These are phyloP conservation scores for Hericium rajendrae DNA, from an alignment of 768 basidiomycete species.

Conservation along the genomic window DNA sequence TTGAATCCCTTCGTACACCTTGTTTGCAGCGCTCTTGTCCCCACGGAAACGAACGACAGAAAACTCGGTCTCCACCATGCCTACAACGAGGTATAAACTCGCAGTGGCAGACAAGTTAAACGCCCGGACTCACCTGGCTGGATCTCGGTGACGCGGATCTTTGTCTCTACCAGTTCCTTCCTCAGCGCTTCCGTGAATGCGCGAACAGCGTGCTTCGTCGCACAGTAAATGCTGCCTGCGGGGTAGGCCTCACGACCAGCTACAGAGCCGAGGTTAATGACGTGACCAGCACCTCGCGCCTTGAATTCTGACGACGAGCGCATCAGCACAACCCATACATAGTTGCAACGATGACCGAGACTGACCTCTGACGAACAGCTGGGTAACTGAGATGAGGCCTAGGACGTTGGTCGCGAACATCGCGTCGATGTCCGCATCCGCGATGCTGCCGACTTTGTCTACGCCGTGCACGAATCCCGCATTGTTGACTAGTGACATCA, in stretches of 20 bases:
- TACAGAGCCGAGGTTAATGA: slow-evolving; percentile 94
- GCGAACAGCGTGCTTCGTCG: slow-evolving; percentile 79
- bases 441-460: slow-evolving; percentile 78
- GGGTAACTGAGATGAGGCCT: slow-evolving; percentile 77
- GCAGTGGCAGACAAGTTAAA: slow-evolving; percentile 10
- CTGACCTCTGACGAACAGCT: slow-evolving; percentile 36
- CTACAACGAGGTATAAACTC: slow-evolving; percentile 22
- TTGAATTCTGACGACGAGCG: slow-evolving; percentile 23
- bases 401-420: slow-evolving; percentile 51
- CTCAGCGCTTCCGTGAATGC: slow-evolving; percentile 80
- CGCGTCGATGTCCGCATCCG: slow-evolving; percentile 66
- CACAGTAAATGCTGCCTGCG: slow-evolving; percentile 88
- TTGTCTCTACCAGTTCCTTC: slow-evolving; percentile 85
- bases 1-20: slow-evolving; percentile 83
- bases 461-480: slow-evolving; percentile 88
- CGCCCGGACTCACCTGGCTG: slow-evolving; percentile 58
- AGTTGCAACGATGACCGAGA: slow-evolving; percentile 25
- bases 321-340: slow-evolving; percentile 13
- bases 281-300: slow-evolving; percentile 54
- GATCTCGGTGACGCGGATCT: slow-evolving; percentile 89
- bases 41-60: slow-evolving; percentile 86
- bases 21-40: slow-evolving; percentile 70
- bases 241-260: slow-evolving; percentile 69
- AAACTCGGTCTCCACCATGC: slow-evolving; percentile 90
- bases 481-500: slow-evolving; percentile 41